Conservation (phyloP, 306 rosid genomes). For the Gastrolobium villosum region DNA sequence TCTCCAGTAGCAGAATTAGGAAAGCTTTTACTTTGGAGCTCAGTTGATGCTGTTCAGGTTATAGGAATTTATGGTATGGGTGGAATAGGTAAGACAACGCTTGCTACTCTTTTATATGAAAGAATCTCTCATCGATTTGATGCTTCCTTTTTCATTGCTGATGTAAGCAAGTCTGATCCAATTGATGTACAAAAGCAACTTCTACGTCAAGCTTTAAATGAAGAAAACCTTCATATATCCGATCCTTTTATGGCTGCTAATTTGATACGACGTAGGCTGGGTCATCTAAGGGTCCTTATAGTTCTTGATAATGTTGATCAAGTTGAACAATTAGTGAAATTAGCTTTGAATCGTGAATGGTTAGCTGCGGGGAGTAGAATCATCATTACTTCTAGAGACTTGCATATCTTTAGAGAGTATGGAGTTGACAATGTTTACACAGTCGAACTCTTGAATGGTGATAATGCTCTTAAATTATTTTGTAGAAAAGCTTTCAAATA, state of each 20-base stretch:
- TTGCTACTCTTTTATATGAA: background rate
- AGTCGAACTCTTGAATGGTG: background rate
- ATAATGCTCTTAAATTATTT: background rate
- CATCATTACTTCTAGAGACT: background rate
- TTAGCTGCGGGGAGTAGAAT: background rate
- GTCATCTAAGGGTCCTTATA: background rate
- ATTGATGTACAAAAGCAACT: background rate
- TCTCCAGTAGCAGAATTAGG: background rate
- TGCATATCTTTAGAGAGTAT: background rate
- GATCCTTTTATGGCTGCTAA: background rate
- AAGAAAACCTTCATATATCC: background rate
- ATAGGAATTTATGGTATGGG: background rate
- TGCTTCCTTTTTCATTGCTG: background rate
- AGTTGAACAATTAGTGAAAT: background rate
- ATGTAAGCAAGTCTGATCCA: background rate
- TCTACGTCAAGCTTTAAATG: background rate
- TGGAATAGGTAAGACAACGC: background rate
- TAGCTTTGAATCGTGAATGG: background rate
- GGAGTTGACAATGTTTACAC: background rate
- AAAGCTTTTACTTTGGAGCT: background rate
- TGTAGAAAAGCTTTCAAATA: constrained; percentile 7
- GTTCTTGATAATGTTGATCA: constrained; percentile 24
- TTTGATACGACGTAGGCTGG: background rate
- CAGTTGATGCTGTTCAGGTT: background rate
- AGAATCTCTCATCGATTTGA: background rate